These are phyloP conservation scores for Macrophomina pseudophaseolina DNA, from an alignment of 2,329 filamentous ascomycete genomes.

Conservation along the genomic window DNA sequence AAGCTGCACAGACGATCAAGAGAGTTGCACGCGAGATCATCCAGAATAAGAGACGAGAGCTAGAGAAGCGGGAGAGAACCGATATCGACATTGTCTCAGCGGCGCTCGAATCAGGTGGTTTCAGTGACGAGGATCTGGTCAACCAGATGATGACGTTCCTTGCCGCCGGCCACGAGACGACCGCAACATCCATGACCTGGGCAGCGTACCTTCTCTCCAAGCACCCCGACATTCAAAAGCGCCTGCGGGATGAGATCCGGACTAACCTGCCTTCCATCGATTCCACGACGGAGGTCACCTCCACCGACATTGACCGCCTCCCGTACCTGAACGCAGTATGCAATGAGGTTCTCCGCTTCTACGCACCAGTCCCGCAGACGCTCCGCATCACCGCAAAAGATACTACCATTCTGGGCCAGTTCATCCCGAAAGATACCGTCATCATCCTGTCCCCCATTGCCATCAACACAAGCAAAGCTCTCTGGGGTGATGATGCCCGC, in stretches of 20 bases:
- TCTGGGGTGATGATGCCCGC: conserved; percentile 79
- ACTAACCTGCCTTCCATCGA: conserved; percentile 51
- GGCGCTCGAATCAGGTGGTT: conserved; percentile 75
- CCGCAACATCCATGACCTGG: conserved; percentile 60
- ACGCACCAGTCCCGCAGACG: conserved; percentile 73
- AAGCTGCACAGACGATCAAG: conserved; percentile 52
- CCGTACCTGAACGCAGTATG: conserved; percentile 82
- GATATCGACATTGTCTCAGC: conserved; percentile 80
- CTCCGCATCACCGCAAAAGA: conserved; percentile 68
- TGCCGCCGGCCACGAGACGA: conserved; percentile 68
- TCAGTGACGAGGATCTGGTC: conserved; percentile 78
- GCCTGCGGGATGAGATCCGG: conserved; percentile 58
- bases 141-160: conserved; percentile 93
- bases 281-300: conserved; percentile 51
- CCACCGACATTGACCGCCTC: conserved; percentile 70
- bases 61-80: conserved; percentile 53
- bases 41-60: conserved; percentile 66
- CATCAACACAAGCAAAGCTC: conserved; percentile 68
- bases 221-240: conserved; percentile 54
- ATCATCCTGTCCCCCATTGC: conserved; percentile 69
- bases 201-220: conserved; percentile 59
- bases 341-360: conserved; percentile 76
- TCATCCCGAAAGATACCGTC: conserved; percentile 72
- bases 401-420: conserved; percentile 68
- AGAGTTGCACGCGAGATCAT: conserved; percentile 72